Base-by-base conservation (phyloP, 164 flowering plant species). In the Berberis thunbergii region DNA sequence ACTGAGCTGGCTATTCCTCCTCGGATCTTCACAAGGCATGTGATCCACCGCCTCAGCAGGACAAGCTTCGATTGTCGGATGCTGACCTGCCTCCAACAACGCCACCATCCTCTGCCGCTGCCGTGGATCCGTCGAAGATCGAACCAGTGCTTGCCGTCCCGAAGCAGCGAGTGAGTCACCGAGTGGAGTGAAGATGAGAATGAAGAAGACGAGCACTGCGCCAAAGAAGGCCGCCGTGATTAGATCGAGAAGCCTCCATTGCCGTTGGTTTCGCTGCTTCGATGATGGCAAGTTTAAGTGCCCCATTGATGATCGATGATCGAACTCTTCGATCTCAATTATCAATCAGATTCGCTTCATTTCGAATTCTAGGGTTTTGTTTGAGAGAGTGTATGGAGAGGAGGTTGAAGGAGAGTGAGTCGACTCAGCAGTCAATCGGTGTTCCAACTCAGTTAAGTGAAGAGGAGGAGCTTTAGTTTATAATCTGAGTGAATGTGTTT, bases 1-100 rank as follows among this genome's bases (percentile, higher is more conserved):
- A 40, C 96, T 89, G 38, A 94, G 81, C 86, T 86, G 88, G 61
- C 90, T 85, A 66, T 83, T 91, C 70, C 87, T 73, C 71, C 88
- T 70, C 2, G 97, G 99, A 76, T 94, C 96, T 73, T 91, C 99
- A 54, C 99, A 91, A 0, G 99, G 99, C 99, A 94, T 86, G 74
- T 89, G 84, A 67, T 91, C 96, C n/a, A 83, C 91, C 41, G 74
- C 75, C 1, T 85, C 96, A 2, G 80, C 80, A 0, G 88, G 76
- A 64, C 98, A 94, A 1, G 81, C 69, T 3, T 86, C 96, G 43
- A 94, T 78, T 43, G 70, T 56, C 59, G 61, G 71, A 65, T 76
- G 74, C 13, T 72, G 63, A 1, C 87, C 89, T 0, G 74, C 43
- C 64, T 84, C 92, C 4, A 84, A 68, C 52, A 73, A 60, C 6